These are phyloP conservation scores for Trametes hirsuta DNA, from an alignment of 1,284 basidiomycete species.

Conservation along the genomic window DNA sequence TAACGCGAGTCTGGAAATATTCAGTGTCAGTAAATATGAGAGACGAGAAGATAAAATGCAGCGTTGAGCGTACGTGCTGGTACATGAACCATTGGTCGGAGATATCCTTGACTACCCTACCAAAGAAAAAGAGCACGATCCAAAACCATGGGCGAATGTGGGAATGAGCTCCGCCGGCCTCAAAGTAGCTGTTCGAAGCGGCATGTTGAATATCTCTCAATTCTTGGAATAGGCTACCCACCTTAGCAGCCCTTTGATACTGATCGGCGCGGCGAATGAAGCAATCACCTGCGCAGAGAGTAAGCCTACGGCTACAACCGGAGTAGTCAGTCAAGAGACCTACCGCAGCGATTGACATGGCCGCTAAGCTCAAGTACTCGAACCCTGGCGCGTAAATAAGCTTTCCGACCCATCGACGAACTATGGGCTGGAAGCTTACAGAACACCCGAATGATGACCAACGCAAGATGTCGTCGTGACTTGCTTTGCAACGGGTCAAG, in stretches of 20 bases:
- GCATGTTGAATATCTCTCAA: neutral
- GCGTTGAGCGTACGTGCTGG: constrained; percentile 15
- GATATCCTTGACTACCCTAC: constrained; percentile 48
- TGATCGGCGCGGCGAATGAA: neutral
- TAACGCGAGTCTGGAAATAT: constrained; percentile 31
- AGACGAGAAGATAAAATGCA: neutral
- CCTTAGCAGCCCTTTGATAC: neutral
- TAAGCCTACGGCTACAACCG: neutral
- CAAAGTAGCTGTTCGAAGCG: constrained; percentile 42
- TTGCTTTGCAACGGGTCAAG: neutral
- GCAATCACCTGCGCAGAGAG: neutral
- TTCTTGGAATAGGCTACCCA: neutral
- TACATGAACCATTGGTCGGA: constrained; percentile 46
- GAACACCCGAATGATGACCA: neutral
- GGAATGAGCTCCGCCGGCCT: constrained; percentile 38
- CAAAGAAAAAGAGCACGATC: constrained; percentile 63
- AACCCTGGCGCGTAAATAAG: neutral
- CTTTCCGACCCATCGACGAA: neutral
- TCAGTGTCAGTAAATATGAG: neutral
- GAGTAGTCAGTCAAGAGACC: neutral
- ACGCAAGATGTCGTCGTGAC: neutral
- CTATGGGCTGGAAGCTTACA: neutral
- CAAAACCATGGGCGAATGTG: constrained; percentile 58
- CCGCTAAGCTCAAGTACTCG: neutral
- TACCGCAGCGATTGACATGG: neutral